A percentile compares a stretch with the other conserved stretches of the same genome.
Evolutionary conservation across 2,329 filamentous ascomycete species (phyloP).

Genomic region (Aspergillus glaucus): DNA sequence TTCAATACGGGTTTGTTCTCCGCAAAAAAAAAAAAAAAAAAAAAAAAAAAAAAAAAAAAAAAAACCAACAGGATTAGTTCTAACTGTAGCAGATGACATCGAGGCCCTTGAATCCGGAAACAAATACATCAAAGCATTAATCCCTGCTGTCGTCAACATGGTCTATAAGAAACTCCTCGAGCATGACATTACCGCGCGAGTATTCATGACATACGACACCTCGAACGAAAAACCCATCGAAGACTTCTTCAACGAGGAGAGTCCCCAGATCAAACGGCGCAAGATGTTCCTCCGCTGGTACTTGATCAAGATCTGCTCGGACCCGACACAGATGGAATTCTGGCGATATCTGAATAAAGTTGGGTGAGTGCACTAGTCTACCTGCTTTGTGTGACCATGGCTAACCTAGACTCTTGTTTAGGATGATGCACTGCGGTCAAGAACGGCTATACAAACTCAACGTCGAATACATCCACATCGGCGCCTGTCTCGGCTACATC

Average conservation of each 20-base stretch:
- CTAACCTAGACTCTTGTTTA: conserved; percentile 17
- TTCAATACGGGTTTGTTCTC: conserved; percentile 58
- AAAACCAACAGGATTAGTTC: no score
- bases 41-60: no score
- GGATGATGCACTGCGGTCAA: conserved; percentile 74
- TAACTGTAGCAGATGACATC: conserved; percentile 50
- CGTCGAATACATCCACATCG: conserved; percentile 75
- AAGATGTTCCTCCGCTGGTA: conserved; percentile 76
- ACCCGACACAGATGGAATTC: conserved; percentile 68
- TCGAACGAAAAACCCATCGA: conserved; percentile 64
- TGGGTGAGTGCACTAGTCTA: conserved; percentile 46
- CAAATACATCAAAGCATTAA: conserved; percentile 75
- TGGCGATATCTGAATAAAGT: conserved; percentile 83
- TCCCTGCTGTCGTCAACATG: conserved; percentile 76
- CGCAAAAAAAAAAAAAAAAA: neutral
- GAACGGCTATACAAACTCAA: conserved; percentile 66
- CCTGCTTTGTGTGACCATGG: neutral
- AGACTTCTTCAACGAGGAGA: conserved; percentile 57
- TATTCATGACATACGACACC: conserved; percentile 57
- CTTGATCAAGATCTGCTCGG: conserved; percentile 65
- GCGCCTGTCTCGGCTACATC: conserved; percentile 65
- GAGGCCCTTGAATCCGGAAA: conserved; percentile 62
- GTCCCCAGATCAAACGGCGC: conserved; percentile 67
- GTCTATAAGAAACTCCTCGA: conserved; percentile 75
- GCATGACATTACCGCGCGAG: conserved; percentile 75